Evolutionary conservation across 2,329 filamentous ascomycete genomes (phyloP), one percentile per base, ranked within the genome.

Genomic region (Aspergillus luchuensis): DNA sequence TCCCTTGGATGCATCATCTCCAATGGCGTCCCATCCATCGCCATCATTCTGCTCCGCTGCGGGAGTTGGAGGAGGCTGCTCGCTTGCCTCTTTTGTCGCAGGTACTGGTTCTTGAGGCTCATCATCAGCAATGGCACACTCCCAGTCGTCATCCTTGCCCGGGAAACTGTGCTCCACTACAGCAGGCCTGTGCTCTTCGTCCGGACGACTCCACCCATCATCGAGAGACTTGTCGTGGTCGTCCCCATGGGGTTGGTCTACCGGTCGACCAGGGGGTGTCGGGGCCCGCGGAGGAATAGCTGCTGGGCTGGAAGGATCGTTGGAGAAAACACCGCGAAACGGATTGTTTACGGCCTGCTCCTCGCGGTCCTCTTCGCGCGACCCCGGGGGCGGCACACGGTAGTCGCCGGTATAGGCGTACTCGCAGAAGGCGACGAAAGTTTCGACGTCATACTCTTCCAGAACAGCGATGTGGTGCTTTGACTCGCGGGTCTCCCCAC

Each of bases 381-480:
- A 63, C 30, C 65, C 63, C 8, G 71, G 71, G 25, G 58, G 63
- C 3, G 74, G 79, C 28, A 77, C 75, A 10, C 66, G 73, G 61
- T 82, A 83, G 56, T 81, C 74, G 8, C 80, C 79, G 0, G 78
- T 82, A 60, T 83, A 84, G 11, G 80, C 79, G 72, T 79, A 83
- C 62, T 83, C 77, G 62, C 75, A 78, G 64, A 84, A 82, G 2
- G 76, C 77, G 28, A 79, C 71, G 60, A 84, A 83, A 1, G 80
- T 82, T 48, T 79, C 76, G 11, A 80, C 80, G 60, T 82, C 79
- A 51, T 81, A 74, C 4, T 82, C 78, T 54, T 81, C 78, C 59
- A 81, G 64, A 17, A 79, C 72, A 11, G 76, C 79, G 33, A 78
- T 74, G 10, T 75, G 72, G 45, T 78, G 74, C 39, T 72, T 74